These are phyloP conservation scores for Rhizopogon sp. DNA, from an alignment of 768 basidiomycete species.

Conservation along the genomic window DNA sequence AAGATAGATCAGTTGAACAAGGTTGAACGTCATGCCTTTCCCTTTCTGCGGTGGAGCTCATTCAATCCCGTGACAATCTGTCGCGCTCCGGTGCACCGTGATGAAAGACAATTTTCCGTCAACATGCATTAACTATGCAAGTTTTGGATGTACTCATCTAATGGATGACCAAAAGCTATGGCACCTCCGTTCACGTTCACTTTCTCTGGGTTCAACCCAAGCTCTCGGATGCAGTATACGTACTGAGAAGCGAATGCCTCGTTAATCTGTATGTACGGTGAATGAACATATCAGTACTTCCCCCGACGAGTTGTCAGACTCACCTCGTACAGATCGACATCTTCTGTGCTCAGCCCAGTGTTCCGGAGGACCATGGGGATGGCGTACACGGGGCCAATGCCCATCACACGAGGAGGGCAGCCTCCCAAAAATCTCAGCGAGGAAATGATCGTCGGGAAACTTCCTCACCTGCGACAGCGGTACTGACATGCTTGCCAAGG, in stretches of 20 bases:
- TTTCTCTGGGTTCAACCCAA: slow-evolving; percentile 58
- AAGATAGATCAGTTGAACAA: slow-evolving; percentile 2
- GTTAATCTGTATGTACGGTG: slow-evolving; percentile 57
- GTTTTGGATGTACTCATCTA: slow-evolving; percentile 51
- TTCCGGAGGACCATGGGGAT: slow-evolving; percentile 74
- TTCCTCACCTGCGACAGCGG: slow-evolving; percentile 54
- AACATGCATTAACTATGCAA: slow-evolving; percentile 1
- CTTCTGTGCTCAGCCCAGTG: slow-evolving; percentile 57
- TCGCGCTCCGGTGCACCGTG: slow-evolving; percentile 80
- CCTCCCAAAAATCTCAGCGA: slow-evolving; percentile 30
- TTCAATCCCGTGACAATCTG: slow-evolving; percentile 83
- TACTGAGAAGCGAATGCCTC: slow-evolving; percentile 88
- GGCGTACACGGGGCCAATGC: slow-evolving; percentile 79
- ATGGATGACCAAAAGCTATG: slow-evolving; percentile 79
- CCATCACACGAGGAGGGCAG: slow-evolving; percentile 80
- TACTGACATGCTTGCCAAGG: slow-evolving; percentile 76
- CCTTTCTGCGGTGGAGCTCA: slow-evolving; percentile 62
- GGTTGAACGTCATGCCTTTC: slow-evolving; percentile 44
- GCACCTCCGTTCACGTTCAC: slow-evolving; percentile 91
- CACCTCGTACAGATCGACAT: slow-evolving; percentile 81
- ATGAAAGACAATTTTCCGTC: slow-evolving; percentile 11
- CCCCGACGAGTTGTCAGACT: background rate
- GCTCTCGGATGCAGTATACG: slow-evolving; percentile 63
- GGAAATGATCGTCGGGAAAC: background rate
- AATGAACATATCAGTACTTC: background rate